phyloP scores from a whole-genome alignment of 2,329 filamentous ascomycete species.

The Alternaria solani region DNA sequence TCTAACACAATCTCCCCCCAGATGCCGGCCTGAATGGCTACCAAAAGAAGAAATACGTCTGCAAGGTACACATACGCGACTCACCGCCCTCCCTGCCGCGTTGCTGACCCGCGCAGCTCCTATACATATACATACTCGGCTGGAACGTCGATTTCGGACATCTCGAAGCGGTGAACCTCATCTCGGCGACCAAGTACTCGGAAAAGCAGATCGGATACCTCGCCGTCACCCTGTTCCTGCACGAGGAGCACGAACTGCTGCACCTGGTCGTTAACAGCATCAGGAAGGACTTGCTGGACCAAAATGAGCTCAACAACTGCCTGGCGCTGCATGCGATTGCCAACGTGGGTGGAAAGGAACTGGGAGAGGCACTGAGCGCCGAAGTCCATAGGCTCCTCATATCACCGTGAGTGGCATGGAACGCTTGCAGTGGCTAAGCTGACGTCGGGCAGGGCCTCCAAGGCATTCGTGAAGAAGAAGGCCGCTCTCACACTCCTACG shows the following conservation, averaged over 20 bases:
- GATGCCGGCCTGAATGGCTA: conserved; percentile 93
- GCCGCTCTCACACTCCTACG: conserved; percentile 91
- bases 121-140: conserved; percentile 98
- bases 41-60: conserved; percentile 99
- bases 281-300: conserved; percentile 90
- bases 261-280: conserved; percentile 99
- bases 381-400: conserved; percentile 95
- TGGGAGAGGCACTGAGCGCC: conserved; percentile 90
- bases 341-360: conserved; percentile 94
- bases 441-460: conserved; percentile 69
- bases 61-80: conserved; percentile 69
- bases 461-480: conserved; percentile 99
- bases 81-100: background rate
- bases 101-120: conserved; percentile 62
- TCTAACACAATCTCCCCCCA: conserved; percentile 43
- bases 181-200: conserved; percentile 95
- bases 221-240: conserved; percentile 94
- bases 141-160: conserved; percentile 99
- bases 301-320: conserved; percentile 98
- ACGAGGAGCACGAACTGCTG: conserved; percentile 94
- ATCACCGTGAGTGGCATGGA: conserved; percentile 74
- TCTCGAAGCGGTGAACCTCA: conserved; percentile 96
- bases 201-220: conserved; percentile 99
- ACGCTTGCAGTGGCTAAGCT: conserved; percentile 19
- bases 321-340: conserved; percentile 96